phyloP scores from a whole-genome alignment of 805 yeast genomes.

The Saturnispora galanensis region DNA sequence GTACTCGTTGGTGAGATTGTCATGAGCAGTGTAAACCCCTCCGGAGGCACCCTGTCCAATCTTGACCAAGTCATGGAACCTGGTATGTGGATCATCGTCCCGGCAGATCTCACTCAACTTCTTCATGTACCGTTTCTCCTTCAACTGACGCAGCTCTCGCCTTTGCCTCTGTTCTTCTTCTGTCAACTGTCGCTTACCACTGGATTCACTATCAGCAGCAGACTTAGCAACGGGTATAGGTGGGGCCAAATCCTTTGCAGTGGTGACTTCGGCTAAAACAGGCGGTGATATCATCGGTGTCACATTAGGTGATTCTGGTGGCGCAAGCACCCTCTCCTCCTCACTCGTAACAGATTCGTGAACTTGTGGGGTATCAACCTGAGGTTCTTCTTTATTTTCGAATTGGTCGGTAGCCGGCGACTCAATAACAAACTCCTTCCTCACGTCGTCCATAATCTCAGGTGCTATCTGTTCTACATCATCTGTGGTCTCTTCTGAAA shows the following conservation, averaged over 20 bases:
- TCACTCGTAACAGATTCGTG: too few species aligned
- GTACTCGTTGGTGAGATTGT: slow-evolving; percentile 39
- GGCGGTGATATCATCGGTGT: too few species aligned
- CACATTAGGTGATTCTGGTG: too few species aligned
- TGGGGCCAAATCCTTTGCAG: background rate
- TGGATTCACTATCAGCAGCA: background rate
- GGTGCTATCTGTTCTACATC: background rate
- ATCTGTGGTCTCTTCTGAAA: background rate
- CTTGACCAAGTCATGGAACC: slow-evolving; percentile 62
- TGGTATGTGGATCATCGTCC: slow-evolving; percentile 69
- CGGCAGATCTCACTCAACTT: slow-evolving; percentile 70
- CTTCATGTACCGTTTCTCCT: slow-evolving; percentile 61
- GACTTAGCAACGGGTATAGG: slow-evolving; percentile 7
- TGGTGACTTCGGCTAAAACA: background rate
- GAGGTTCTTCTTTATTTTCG: background rate
- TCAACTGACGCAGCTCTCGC: slow-evolving; percentile 67
- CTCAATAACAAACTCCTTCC: slow-evolving; percentile 4
- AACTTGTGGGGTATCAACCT: background rate
- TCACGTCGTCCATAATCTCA: background rate
- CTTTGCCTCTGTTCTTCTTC: slow-evolving; percentile 53
- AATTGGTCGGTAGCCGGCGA: background rate
- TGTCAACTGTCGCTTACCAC: slow-evolving; percentile 32
- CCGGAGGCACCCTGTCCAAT: slow-evolving; percentile 99
- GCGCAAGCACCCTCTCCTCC: too few species aligned
- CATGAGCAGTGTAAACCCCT: slow-evolving; percentile 86